Conservation (phyloP, 2,329 filamentous ascomycete species). For the Scytalidium sp. region DNA sequence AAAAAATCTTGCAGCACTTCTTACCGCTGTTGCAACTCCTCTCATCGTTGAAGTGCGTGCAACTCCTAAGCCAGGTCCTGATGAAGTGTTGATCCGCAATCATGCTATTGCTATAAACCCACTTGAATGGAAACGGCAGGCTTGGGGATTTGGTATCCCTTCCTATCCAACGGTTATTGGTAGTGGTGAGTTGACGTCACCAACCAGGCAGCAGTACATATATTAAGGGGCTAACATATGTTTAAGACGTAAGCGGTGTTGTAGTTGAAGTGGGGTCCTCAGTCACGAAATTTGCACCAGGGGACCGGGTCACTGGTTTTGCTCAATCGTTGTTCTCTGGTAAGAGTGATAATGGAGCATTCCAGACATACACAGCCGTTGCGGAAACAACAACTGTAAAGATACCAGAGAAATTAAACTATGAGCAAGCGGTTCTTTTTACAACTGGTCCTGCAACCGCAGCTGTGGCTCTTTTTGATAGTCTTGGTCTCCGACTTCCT, state of each 20-base stretch:
- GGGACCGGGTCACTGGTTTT: conserved; percentile 41
- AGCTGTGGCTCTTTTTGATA: conserved; percentile 8
- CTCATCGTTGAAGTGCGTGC: conserved; percentile 14
- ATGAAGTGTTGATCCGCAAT: conserved; percentile 34
- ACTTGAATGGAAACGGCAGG: conserved; percentile 31
- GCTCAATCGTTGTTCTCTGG: conserved; percentile 30
- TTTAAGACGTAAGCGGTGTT: conserved; percentile 9
- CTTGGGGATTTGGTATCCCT: not conserved
- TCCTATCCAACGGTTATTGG: conserved; percentile 6
- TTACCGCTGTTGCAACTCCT: conserved; percentile 1
- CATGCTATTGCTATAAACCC: conserved; percentile 38
- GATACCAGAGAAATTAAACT: conserved; percentile 20
- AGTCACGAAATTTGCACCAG: conserved; percentile 17
- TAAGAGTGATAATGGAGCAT: conserved; percentile 31
- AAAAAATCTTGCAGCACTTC: not conserved
- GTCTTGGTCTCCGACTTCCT: not conserved
- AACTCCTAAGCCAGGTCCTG: conserved; percentile 23
- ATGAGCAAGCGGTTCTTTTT: conserved; percentile 23
- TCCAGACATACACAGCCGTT: conserved; percentile 40
- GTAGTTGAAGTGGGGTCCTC: conserved; percentile 10
- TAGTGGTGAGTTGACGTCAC: conserved; percentile 32
- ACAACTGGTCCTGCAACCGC: conserved; percentile 20
- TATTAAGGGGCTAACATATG: not conserved
- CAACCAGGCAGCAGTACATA: conserved; percentile 1
- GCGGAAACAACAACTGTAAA: conserved; percentile 36